Evolutionary conservation across 148 eudicot genomes (phyloP), one percentile per base, ranked within the genome.

Genomic region (Simmondsia chinensis): DNA sequence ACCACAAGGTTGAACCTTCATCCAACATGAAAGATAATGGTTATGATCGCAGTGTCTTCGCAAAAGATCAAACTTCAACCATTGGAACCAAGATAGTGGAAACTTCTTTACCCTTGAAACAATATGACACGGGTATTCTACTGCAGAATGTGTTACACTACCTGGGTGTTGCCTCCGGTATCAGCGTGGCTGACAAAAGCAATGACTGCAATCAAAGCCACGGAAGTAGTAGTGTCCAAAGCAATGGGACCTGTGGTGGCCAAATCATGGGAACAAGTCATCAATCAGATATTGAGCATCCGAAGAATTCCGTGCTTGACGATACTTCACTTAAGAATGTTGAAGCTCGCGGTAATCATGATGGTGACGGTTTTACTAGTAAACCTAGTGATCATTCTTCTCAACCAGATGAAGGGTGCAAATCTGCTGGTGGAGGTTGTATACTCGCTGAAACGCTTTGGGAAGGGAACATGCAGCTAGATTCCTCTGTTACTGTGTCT

Each of bases 391-490:
- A 15, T 28, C 45, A 42, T 35, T 57, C 58, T 53, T 23, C 36
- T 17, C 57, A 40, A 41, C n/a, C 49, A 49, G 63, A 65, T 46
- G 61, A 73, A 49, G 51, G 43, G 33, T 35, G 38, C 48, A 68
- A 54, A 45, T 35, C 57, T 32, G 70, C 43, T 37, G 46, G 43
- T 57, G 54, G 47, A 52, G 57, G 45, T 37, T 50, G 64, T 17
- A 26, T 52, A 42, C 52, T 39, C 44, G 51, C 66, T 39, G 82
- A 80, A 50, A 64, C 66, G 75, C 63, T 84, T 19, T 84, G 95
- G 95, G 77, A 77, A 23, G 95, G 95, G 49, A 67, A 73, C 51
- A 70, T 84, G 66, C 82, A 77, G 46, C 66, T 84, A 39, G 72
- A 66, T 72, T 72, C 80, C 50, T 56, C 79, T 25, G 69, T 72